Evolutionary conservation across 2,329 filamentous ascomycete species (phyloP).

Genomic region (Tolypocladium amazonense): DNA sequence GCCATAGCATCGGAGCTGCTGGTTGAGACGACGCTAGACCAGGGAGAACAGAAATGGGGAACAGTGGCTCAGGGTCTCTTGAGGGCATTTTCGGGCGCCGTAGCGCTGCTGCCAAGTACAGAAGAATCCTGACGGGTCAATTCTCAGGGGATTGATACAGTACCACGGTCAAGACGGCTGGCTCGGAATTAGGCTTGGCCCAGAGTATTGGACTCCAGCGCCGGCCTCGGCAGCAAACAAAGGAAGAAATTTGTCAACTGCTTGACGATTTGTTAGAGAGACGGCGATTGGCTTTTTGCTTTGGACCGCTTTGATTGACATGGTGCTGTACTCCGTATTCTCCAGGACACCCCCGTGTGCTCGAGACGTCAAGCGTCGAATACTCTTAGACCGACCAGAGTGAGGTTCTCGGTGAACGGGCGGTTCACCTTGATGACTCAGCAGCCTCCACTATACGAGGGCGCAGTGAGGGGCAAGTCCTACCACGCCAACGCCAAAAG

Average conservation of each 20-base stretch:
- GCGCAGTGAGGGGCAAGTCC: constrained; percentile 17
- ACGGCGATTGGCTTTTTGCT: neutral
- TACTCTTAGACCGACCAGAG: neutral
- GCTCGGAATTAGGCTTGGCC: neutral
- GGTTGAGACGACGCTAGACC: constrained; percentile 11
- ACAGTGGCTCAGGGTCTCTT: constrained; percentile 15
- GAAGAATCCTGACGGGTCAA: constrained; percentile 1
- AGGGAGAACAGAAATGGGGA: constrained; percentile 20
- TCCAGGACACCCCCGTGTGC: too few relatives aligned
- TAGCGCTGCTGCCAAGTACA: constrained; percentile 10
- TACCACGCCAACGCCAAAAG: constrained; percentile 12
- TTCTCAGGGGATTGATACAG: neutral
- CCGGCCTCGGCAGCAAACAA: neutral
- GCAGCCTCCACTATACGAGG: neutral
- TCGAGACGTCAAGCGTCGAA: too few relatives aligned
- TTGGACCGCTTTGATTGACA: neutral
- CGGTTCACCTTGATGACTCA: constrained; percentile 2
- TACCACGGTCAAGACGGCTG: neutral
- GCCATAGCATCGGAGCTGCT: constrained; percentile 23
- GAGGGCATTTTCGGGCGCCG: constrained; percentile 12
- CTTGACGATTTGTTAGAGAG: neutral
- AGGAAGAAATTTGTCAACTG: too few relatives aligned
- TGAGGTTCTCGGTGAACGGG: neutral
- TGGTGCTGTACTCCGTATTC: neutral
- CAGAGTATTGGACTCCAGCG: too few relatives aligned